Evolutionary conservation across 1,139 yeast species (phyloP).

Genomic region (Yamadazyma jaroonii): DNA sequence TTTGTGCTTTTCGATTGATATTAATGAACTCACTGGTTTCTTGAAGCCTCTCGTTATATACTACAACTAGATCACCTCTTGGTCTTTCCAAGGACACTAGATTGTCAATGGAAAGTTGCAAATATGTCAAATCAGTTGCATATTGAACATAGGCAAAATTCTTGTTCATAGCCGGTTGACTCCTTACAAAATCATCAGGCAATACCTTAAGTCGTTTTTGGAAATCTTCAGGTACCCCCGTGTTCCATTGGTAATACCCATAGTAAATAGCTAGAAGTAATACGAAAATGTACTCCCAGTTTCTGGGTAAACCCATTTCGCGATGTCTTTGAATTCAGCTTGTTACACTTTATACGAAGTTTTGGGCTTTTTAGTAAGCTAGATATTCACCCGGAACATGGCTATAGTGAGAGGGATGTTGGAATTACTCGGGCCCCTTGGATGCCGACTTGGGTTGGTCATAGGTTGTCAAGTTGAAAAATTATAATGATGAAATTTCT

Average conservation of each 20-base stretch:
- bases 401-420: no score
- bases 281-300: constrained; percentile 7
- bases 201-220: constrained; percentile 5
- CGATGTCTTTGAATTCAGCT: no score
- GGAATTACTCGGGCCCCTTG: no score
- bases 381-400: no score
- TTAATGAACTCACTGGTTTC: background rate
- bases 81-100: constrained; percentile 23
- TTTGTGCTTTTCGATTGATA: constrained; percentile 4
- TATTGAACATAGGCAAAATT: constrained; percentile 30
- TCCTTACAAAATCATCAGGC: background rate
- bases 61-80: constrained; percentile 24
- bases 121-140: constrained; percentile 32
- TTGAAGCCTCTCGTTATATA: constrained; percentile 20
- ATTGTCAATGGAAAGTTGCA: constrained; percentile 33
- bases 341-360: no score
- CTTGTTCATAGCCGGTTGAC: background rate
- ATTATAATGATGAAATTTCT: no score
- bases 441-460: no score
- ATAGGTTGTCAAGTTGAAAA: no score
- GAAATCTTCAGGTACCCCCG: constrained; percentile 2
- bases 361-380: no score
- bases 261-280: constrained; percentile 3
- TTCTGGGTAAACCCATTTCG: background rate
- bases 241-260: constrained; percentile 1